These are phyloP conservation scores for Phanerodontia chrysosporium DNA, from an alignment of 768 basidiomycete genomes.

Conservation along the genomic window DNA sequence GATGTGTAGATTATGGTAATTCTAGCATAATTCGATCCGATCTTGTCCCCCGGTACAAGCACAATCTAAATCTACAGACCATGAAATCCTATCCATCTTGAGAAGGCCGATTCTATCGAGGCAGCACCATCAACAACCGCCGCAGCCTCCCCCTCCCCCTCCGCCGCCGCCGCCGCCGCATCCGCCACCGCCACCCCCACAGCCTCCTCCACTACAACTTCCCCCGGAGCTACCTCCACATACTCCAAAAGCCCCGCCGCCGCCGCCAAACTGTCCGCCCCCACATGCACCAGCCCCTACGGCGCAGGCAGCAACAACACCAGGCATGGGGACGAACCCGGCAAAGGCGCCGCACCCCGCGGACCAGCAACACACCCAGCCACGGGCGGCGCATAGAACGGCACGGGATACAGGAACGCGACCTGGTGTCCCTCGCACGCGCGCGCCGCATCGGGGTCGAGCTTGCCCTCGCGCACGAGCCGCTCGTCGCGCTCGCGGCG, in stretches of 20 bases:
- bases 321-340: background rate
- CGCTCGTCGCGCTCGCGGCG: constrained; percentile 25
- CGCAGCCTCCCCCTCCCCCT: background rate
- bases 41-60: no score
- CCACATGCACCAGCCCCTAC: background rate
- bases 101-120: no score
- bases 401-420: constrained; percentile 38
- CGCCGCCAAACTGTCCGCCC: constrained; percentile 3
- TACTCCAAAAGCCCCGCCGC: background rate
- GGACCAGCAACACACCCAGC: constrained; percentile 3
- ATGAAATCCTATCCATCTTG: no score
- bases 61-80: no score
- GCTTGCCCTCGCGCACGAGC: constrained; percentile 21
- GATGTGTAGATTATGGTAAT: no score
- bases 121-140: background rate
- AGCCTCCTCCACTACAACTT: constrained; percentile 1
- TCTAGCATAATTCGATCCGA: no score
- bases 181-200: background rate
- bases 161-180: background rate
- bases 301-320: background rate
- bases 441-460: constrained; percentile 8
- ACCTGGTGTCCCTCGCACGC: constrained; percentile 17
- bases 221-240: constrained; percentile 1
- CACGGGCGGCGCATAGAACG: constrained; percentile 23
- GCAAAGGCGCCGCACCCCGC: background rate